These are phyloP conservation scores for Chondrostereum purpureum DNA, from an alignment of 1,284 basidiomycete species.

Conservation along the genomic window DNA sequence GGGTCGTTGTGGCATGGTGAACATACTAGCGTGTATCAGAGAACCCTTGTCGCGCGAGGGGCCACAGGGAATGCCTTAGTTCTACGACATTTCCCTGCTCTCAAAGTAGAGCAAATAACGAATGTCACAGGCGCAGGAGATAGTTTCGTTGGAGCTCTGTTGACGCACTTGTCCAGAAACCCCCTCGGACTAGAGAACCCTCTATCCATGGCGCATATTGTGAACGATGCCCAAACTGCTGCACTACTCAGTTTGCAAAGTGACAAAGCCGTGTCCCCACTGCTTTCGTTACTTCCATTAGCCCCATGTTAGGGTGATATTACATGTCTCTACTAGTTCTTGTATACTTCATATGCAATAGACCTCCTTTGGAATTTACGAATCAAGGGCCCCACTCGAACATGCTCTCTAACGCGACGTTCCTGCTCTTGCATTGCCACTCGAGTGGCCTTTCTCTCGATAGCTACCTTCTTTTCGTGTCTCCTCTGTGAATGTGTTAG, in stretches of 20 bases:
- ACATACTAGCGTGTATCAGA: slow-evolving; percentile 37
- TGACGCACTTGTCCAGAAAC: slow-evolving; percentile 47
- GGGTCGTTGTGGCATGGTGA: slow-evolving; percentile 41
- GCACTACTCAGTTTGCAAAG: slow-evolving; percentile 61
- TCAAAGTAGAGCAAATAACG: slow-evolving; percentile 38
- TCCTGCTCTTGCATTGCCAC: slow-evolving; percentile 37
- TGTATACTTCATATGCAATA: slow-evolving; percentile 4
- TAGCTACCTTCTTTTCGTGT: slow-evolving; percentile 47
- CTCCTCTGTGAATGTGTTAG: slow-evolving; percentile 35
- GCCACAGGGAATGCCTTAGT: slow-evolving; percentile 43
- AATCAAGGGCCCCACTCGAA: slow-evolving; percentile 52
- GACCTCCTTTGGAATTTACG: neutral
- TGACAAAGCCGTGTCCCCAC: slow-evolving; percentile 58
- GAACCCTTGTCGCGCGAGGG: slow-evolving; percentile 49
- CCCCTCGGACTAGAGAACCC: slow-evolving; percentile 41
- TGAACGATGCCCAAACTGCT: slow-evolving; percentile 55
- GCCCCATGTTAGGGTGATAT: slow-evolving; percentile 6
- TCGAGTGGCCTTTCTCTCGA: slow-evolving; percentile 27
- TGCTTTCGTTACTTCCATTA: slow-evolving; percentile 36
- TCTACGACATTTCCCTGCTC: slow-evolving; percentile 66
- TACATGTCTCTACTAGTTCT: neutral
- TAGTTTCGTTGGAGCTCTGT: slow-evolving; percentile 73
- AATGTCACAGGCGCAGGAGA: slow-evolving; percentile 92
- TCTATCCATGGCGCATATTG: slow-evolving; percentile 30
- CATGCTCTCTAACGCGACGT: slow-evolving; percentile 45